Conservation (phyloP, 768 basidiomycete genomes). For the Zangia roseola region DNA sequence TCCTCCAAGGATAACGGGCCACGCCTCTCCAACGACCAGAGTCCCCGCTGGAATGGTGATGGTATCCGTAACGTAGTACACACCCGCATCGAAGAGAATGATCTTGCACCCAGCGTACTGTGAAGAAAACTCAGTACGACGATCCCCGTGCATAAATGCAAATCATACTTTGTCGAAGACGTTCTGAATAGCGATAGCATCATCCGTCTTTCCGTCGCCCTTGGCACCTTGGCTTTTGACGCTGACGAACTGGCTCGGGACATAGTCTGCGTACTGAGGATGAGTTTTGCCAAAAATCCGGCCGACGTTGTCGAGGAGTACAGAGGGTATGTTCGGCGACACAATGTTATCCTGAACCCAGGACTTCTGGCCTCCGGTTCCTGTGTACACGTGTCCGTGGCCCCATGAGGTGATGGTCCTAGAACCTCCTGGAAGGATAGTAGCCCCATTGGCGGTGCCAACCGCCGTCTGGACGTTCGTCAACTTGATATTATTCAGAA, state of each 20-base stretch:
- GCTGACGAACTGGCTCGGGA: constrained; percentile 63
- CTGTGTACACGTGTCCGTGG: constrained; percentile 69
- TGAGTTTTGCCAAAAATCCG: constrained; percentile 59
- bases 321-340: constrained; percentile 48
- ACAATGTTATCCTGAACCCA: constrained; percentile 53
- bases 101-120: constrained; percentile 74
- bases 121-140: background rate
- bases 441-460: constrained; percentile 27
- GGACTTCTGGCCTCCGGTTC: constrained; percentile 40
- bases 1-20: constrained; percentile 45
- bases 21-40: constrained; percentile 50
- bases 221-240: constrained; percentile 66
- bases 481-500: constrained; percentile 37
- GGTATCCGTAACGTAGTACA: constrained; percentile 46
- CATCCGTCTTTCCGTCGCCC: constrained; percentile 75
- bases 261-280: constrained; percentile 65
- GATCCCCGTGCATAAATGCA: background rate
- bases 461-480: constrained; percentile 36
- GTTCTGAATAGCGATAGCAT: constrained; percentile 62
- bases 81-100: constrained; percentile 75
- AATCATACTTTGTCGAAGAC: constrained; percentile 51
- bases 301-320: constrained; percentile 55
- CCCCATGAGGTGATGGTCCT: constrained; percentile 54
- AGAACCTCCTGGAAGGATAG: constrained; percentile 37
- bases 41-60: constrained; percentile 47